A percentile compares a stretch with the other conserved stretches of the same genome.
Conservation (phyloP, 139 green algal species). For the Chlamydomonas incerta region DNA sequence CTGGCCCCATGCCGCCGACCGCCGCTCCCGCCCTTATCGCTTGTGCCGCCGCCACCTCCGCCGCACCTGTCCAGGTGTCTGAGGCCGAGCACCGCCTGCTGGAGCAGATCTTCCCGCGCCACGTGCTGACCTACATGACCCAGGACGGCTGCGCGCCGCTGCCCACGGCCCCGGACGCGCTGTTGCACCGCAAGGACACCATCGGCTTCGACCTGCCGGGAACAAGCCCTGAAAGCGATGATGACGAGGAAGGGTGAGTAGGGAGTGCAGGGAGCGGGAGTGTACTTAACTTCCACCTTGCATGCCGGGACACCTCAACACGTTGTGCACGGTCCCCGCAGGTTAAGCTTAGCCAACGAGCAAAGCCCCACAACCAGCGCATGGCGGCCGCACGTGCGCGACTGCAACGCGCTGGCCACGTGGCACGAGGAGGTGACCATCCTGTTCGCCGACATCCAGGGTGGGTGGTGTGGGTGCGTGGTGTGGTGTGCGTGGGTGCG, state of each 20-base stretch:
- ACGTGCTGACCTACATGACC: constrained; percentile 25
- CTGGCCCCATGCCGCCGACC: too few relatives aligned
- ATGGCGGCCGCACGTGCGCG: constrained; percentile 22
- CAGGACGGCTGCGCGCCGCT: background rate
- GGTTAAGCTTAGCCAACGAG: too few relatives aligned
- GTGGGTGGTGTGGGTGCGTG: background rate
- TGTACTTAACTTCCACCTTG: too few relatives aligned
- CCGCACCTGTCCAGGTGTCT: background rate
- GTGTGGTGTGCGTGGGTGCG: too few relatives aligned
- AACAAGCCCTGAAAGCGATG: background rate
- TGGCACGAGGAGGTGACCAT: constrained; percentile 23
- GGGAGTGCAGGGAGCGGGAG: background rate
- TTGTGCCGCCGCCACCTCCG: too few relatives aligned
- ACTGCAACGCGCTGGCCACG: constrained; percentile 24
- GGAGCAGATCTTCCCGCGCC: background rate
- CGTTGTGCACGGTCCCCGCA: too few relatives aligned
- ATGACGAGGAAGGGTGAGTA: background rate
- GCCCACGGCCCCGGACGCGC: background rate
- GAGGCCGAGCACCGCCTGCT: background rate
- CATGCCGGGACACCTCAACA: too few relatives aligned
- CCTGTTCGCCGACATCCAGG: constrained; percentile 24
- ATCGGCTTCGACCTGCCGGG: too few relatives aligned
- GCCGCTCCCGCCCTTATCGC: too few relatives aligned
- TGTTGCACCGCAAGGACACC: too few relatives aligned
- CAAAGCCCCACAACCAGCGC: background rate